Percentiles rank a stretch among this genome's conserved stretches.
These are phyloP conservation scores for Solanum bukasovii DNA, from an alignment of 257 asterid species.

Conservation along the genomic window DNA sequence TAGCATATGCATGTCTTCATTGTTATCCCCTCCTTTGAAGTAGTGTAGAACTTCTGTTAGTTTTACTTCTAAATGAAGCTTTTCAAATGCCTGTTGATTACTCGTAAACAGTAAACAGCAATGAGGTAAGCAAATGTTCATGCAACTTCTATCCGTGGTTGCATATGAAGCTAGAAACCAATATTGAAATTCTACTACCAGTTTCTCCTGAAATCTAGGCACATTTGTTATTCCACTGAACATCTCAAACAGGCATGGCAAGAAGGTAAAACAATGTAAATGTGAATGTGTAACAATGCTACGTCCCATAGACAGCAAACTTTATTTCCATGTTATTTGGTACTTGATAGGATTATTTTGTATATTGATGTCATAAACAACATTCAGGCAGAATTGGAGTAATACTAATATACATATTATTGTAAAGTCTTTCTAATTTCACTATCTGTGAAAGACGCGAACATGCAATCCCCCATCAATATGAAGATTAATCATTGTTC, in stretches of 20 bases:
- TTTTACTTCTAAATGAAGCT: too few relatives aligned
- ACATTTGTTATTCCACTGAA: neutral
- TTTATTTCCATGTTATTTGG: neutral
- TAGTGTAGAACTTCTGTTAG: too few relatives aligned
- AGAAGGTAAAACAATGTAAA: neutral
- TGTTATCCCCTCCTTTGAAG: too few relatives aligned
- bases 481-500: constrained; percentile 51
- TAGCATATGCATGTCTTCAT: too few relatives aligned
- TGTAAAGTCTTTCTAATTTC: neutral
- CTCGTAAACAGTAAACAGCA: neutral
- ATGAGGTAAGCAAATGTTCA: neutral
- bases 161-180: neutral
- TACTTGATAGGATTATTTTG: neutral
- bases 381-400: neutral
- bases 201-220: neutral
- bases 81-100: too few relatives aligned
- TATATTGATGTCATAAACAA: neutral
- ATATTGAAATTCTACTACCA: neutral
- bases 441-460: constrained; percentile 20
- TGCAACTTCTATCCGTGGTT: neutral
- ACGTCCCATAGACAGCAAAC: neutral
- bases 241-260: neutral
- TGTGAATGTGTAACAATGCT: neutral
- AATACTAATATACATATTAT: neutral
- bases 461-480: constrained; percentile 42